phyloP scores from a whole-genome alignment of 129 eudicot species.

The Mikania micrantha region DNA sequence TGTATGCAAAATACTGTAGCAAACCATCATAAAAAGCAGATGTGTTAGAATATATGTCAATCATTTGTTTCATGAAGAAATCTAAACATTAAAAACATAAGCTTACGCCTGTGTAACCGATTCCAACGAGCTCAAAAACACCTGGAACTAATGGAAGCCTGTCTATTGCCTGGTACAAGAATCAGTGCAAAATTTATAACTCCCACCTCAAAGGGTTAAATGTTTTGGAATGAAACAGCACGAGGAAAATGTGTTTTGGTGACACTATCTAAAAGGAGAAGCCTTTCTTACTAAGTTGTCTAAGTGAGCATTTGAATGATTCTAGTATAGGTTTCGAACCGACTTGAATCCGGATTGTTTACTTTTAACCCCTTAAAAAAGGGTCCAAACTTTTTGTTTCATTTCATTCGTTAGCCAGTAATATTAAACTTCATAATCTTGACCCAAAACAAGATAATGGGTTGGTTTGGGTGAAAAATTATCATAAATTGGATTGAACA shows the following conservation, averaged over 20 bases:
- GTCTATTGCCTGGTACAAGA: slow-evolving; percentile 71
- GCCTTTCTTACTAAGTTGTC: neutral
- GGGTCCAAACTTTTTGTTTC: too few relatives aligned
- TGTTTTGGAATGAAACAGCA: neutral
- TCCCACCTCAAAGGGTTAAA: neutral
- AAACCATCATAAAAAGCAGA: neutral
- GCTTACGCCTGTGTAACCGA: slow-evolving; percentile 94
- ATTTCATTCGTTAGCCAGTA: too few relatives aligned
- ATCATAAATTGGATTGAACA: too few relatives aligned
- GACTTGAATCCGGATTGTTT: too few relatives aligned
- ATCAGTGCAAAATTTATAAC: neutral
- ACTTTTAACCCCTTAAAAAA: too few relatives aligned
- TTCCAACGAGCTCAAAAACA: slow-evolving; percentile 90
- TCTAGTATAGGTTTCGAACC: too few relatives aligned
- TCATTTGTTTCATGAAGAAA: neutral
- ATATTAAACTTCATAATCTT: too few relatives aligned
- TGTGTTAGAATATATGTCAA: neutral
- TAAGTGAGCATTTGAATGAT: too few relatives aligned
- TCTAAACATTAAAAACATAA: neutral
- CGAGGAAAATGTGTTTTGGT: neutral
- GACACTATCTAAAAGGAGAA: neutral
- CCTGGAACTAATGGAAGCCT: slow-evolving; percentile 91
- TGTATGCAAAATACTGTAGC: slow-evolving; percentile 90
- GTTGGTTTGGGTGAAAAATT: too few relatives aligned
- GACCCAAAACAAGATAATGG: too few relatives aligned